These are phyloP conservation scores for Candida cerambycidarum DNA, from an alignment of 805 yeast genomes.

Conservation along the genomic window DNA sequence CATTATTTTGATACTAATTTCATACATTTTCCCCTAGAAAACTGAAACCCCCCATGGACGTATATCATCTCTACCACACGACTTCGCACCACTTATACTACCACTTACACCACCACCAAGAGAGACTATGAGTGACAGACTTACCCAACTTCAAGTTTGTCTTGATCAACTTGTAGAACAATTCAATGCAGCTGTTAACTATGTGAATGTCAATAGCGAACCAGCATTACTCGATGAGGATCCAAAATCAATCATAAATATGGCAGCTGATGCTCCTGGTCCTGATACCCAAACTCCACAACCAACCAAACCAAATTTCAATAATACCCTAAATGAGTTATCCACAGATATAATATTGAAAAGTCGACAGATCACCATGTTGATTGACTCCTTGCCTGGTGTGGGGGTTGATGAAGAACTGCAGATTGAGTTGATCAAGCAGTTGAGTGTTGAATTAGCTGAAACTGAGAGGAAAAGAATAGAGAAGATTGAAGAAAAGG, in stretches of 20 bases:
- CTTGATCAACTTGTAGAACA: slow-evolving; percentile 81
- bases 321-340: slow-evolving; percentile 65
- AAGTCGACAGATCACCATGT: slow-evolving; percentile 79
- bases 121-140: slow-evolving; percentile 88
- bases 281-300: slow-evolving; percentile 30
- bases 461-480: slow-evolving; percentile 59
- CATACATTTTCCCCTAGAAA: too few species aligned
- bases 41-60: too few species aligned
- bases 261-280: slow-evolving; percentile 56
- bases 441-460: slow-evolving; percentile 60
- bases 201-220: slow-evolving; percentile 49
- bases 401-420: slow-evolving; percentile 78
- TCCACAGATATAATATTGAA: slow-evolving; percentile 83
- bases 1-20: too few species aligned
- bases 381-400: slow-evolving; percentile 90
- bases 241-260: slow-evolving; percentile 65
- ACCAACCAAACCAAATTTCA: slow-evolving; percentile 19
- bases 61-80: too few species aligned
- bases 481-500: slow-evolving; percentile 61
- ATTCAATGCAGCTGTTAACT: slow-evolving; percentile 74
- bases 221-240: slow-evolving; percentile 51
- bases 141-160: slow-evolving; percentile 87
- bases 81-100: too few species aligned
- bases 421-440: slow-evolving; percentile 65
- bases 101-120: too few species aligned